These are phyloP conservation scores for Auricularia heimuer DNA, from an alignment of 768 basidiomycete species.

Conservation along the genomic window DNA sequence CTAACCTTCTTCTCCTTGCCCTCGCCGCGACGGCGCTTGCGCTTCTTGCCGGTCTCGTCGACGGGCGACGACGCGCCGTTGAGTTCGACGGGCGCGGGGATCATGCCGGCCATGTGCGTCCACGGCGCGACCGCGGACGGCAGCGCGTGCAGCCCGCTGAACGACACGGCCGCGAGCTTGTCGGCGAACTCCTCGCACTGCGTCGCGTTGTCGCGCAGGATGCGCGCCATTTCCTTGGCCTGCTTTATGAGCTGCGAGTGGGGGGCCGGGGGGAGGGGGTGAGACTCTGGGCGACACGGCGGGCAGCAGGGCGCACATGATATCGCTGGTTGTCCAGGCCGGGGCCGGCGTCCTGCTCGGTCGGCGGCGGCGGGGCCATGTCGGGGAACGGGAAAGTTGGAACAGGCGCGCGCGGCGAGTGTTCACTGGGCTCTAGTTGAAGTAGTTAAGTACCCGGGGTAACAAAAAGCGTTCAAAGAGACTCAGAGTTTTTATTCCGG, in stretches of 20 bases:
- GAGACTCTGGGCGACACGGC: background rate
- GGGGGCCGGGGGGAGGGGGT: background rate
- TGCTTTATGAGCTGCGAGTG: background rate
- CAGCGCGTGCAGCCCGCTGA: background rate
- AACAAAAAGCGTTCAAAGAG: background rate
- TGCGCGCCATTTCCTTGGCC: background rate
- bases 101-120: background rate
- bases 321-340: too few species aligned
- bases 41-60: slow-evolving; percentile 34
- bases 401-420: background rate
- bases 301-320: too few species aligned
- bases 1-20: slow-evolving; percentile 51
- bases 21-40: slow-evolving; percentile 30
- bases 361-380: too few species aligned
- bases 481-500: background rate
- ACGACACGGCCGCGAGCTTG: slow-evolving; percentile 26
- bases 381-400: background rate
- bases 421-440: too few species aligned
- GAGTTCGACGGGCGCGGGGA: background rate
- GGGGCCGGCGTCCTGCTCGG: too few species aligned
- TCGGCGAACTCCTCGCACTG: slow-evolving; percentile 52
- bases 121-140: background rate
- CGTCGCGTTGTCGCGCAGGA: slow-evolving; percentile 50
- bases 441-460: background rate
- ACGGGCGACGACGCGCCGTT: slow-evolving; percentile 12